Conservation (phyloP, 768 basidiomycete species). For the Cystoderma amianthinum region DNA sequence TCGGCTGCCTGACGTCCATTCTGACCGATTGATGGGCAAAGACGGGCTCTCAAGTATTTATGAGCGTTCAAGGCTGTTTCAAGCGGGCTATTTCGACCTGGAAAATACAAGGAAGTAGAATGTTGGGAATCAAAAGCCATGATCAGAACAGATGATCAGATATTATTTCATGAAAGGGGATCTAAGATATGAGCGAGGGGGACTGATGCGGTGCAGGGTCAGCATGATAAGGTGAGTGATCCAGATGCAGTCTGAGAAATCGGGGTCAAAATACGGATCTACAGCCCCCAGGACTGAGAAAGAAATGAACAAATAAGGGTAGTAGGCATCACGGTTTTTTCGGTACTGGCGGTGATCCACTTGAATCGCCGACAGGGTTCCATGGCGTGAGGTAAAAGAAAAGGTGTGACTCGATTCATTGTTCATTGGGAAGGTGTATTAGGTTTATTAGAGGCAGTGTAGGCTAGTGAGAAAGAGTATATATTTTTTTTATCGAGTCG, state of each 20-base stretch:
- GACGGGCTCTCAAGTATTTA: too few relatives aligned
- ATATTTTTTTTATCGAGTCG: too few relatives aligned
- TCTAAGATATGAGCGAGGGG: conserved; percentile 5
- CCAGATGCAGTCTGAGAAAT: conserved; percentile 8
- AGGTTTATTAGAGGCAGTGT: too few relatives aligned
- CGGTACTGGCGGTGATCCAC: conserved; percentile 9
- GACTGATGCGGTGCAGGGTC: conserved; percentile 20
- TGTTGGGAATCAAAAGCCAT: not conserved
- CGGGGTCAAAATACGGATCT: conserved; percentile 2
- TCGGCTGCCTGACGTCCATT: too few relatives aligned
- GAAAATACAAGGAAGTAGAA: too few relatives aligned
- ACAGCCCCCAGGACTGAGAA: not conserved
- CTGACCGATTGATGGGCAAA: too few relatives aligned
- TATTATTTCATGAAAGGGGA: conserved; percentile 8
- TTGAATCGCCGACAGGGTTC: conserved; percentile 6
- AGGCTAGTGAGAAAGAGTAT: too few relatives aligned
- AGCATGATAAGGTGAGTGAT: conserved; percentile 23
- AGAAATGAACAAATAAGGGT: not conserved
- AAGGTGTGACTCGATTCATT: too few relatives aligned
- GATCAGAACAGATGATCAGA: too few relatives aligned
- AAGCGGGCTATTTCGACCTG: too few relatives aligned
- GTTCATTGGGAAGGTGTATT: too few relatives aligned
- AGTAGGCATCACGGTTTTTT: not conserved
- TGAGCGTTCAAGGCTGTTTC: too few relatives aligned
- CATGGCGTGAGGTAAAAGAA: not conserved